Percentiles rank a stretch among this genome's conserved stretches.
Evolutionary conservation across 768 basidiomycete genomes (phyloP).

Genomic region (Mrakia hoshinonis): DNA sequence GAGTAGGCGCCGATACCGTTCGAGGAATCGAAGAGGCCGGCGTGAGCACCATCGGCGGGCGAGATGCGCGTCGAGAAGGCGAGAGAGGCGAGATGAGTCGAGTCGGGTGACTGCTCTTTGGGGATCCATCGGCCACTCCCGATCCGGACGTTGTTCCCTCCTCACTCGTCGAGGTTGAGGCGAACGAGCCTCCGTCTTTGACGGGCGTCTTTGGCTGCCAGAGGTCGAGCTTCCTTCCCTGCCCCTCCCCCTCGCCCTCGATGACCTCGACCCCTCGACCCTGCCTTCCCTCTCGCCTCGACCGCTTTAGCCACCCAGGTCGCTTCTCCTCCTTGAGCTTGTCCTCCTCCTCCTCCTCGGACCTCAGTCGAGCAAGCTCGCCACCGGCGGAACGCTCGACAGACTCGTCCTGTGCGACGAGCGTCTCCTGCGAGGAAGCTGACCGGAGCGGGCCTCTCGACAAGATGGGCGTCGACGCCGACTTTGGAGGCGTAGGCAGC

Average conservation of each 20-base stretch:
- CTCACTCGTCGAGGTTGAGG: slow-evolving; percentile 10
- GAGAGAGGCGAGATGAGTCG: background rate
- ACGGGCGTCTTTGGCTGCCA: slow-evolving; percentile 11
- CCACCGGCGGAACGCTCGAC: too few relatives aligned
- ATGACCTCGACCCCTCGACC: slow-evolving; percentile 18
- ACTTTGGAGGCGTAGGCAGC: background rate
- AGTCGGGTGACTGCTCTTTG: background rate
- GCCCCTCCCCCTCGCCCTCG: background rate
- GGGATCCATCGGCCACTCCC: background rate
- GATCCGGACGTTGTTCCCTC: background rate
- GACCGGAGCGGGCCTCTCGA: background rate
- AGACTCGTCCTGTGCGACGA: too few relatives aligned
- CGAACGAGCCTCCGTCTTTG: background rate
- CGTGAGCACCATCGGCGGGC: background rate
- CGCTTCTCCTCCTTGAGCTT: slow-evolving; percentile 16
- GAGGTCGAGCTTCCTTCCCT: slow-evolving; percentile 18
- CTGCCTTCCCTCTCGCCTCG: slow-evolving; percentile 9
- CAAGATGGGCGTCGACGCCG: background rate
- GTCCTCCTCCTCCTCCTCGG: slow-evolving; percentile 1
- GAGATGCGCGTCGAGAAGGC: background rate
- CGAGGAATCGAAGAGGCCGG: slow-evolving; percentile 8
- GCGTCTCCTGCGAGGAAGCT: background rate
- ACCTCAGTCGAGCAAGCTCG: slow-evolving; percentile 17
- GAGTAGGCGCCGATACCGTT: slow-evolving; percentile 25
- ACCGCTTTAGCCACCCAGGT: slow-evolving; percentile 21